Conservation (phyloP, 2,329 filamentous ascomycete species). For the Fusarium compactum region DNA sequence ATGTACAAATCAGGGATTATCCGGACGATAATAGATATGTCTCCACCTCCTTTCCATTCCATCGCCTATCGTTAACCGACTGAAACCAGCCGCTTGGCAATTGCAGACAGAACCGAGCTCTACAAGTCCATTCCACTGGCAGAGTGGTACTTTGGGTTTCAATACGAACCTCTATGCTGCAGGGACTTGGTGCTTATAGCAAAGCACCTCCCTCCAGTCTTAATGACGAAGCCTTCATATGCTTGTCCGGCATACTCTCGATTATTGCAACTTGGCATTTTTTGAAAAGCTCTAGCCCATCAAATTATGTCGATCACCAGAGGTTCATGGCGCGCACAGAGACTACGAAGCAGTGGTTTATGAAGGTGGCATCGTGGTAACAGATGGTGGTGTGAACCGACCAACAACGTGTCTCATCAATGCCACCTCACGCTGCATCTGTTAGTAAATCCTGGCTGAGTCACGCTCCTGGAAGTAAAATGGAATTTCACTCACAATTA, state of each 20-base stretch:
- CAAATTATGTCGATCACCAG: not conserved
- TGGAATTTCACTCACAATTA: not conserved
- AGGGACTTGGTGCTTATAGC: not conserved
- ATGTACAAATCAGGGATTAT: not conserved
- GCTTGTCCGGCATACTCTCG: not conserved
- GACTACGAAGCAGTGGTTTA: not conserved
- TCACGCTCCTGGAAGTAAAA: not conserved
- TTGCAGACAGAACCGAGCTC: not conserved
- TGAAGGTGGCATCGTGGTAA: not conserved
- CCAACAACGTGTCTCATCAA: slow-evolving; percentile 3
- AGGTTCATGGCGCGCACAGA: not conserved
- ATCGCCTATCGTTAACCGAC: not conserved
- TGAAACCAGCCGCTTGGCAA: not conserved
- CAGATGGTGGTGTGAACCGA: not conserved
- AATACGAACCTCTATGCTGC: not conserved
- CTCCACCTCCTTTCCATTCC: not conserved
- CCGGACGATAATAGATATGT: not conserved
- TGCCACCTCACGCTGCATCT: slow-evolving; percentile 3
- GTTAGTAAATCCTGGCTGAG: not conserved
- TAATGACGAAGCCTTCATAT: not conserved
- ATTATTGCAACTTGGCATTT: not conserved
- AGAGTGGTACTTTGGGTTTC: not conserved
- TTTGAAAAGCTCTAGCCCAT: not conserved
- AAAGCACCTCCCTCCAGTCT: not conserved
- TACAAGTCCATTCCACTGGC: not conserved